Conservation (phyloP, 164 flowering plant species). For the Vitis riparia region DNA sequence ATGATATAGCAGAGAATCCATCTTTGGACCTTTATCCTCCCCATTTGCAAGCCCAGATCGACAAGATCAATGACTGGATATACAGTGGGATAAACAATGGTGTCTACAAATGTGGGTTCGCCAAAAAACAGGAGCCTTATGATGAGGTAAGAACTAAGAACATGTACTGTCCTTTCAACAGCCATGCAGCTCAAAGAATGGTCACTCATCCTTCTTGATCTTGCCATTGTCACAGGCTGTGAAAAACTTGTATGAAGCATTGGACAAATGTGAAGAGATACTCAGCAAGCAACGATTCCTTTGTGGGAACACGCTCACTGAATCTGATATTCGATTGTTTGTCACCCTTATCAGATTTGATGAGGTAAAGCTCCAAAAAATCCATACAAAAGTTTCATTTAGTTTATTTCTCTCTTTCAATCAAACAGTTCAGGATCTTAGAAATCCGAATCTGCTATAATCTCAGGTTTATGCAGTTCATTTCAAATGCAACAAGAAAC, state of each 20-base stretch:
- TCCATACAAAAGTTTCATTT: too few species aligned
- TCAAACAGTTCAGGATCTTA: background rate
- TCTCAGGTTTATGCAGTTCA: slow-evolving; percentile 89
- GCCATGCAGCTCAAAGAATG: background rate
- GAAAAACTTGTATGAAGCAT: slow-evolving; percentile 58
- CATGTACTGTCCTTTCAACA: too few species aligned
- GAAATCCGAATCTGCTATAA: background rate
- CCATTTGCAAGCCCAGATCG: slow-evolving; percentile 58
- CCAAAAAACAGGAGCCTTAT: slow-evolving; percentile 82
- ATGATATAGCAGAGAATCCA: slow-evolving; percentile 76
- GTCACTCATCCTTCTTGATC: slow-evolving; percentile 6
- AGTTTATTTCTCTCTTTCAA: too few species aligned
- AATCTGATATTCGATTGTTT: slow-evolving; percentile 90
- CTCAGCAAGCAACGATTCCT: slow-evolving; percentile 74
- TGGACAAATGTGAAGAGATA: slow-evolving; percentile 89
- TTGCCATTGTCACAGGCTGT: slow-evolving; percentile 50
- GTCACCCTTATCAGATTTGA: slow-evolving; percentile 93
- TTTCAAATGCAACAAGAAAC: slow-evolving; percentile 95
- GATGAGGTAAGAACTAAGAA: slow-evolving; percentile 36
- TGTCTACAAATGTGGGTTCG: slow-evolving; percentile 93
- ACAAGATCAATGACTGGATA: slow-evolving; percentile 81
- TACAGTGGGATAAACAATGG: slow-evolving; percentile 84
- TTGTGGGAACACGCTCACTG: slow-evolving; percentile 75
- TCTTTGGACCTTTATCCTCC: slow-evolving; percentile 81
- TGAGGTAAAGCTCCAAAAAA: slow-evolving; percentile 55